Percentiles rank a stretch among this genome's conserved stretches.
phyloP scores from a whole-genome alignment of 441 rosid species.

The Brassica balearica region DNA sequence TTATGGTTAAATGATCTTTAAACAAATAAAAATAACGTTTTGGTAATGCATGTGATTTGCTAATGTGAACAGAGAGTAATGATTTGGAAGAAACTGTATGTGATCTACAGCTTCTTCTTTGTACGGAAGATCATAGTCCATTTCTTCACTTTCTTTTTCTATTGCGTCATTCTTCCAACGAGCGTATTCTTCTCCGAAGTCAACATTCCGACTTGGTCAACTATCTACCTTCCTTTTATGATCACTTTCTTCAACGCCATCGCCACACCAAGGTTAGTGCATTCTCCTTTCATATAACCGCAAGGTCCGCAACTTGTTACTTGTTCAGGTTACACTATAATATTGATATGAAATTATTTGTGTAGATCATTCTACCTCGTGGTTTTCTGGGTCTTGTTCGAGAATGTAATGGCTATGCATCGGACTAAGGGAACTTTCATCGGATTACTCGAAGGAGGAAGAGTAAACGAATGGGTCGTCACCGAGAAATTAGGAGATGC shows the following conservation, averaged over 20 bases:
- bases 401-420: constrained; percentile 56
- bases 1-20: background rate
- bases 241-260: constrained; percentile 54
- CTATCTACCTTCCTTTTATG: constrained; percentile 52
- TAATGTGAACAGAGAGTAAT: constrained; percentile 49
- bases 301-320: background rate
- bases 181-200: constrained; percentile 53
- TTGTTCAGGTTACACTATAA: background rate
- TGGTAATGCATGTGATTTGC: constrained; percentile 10
- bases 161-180: constrained; percentile 31
- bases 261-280: constrained; percentile 46
- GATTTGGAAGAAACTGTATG: constrained; percentile 47
- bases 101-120: constrained; percentile 39
- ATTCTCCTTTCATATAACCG: background rate
- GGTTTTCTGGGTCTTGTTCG: constrained; percentile 52
- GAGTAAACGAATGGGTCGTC: constrained; percentile 56
- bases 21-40: background rate
- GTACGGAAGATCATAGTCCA: constrained; percentile 41
- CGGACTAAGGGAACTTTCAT: constrained; percentile 52
- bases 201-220: constrained; percentile 55
- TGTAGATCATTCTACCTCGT: constrained; percentile 49
- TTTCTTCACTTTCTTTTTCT: constrained; percentile 37
- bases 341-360: background rate
- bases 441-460: constrained; percentile 52
- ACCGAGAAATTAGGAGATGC: constrained; percentile 55